Evolutionary conservation across 345 rosid species (phyloP).

Genomic region (Melaleuca alternifolia): DNA sequence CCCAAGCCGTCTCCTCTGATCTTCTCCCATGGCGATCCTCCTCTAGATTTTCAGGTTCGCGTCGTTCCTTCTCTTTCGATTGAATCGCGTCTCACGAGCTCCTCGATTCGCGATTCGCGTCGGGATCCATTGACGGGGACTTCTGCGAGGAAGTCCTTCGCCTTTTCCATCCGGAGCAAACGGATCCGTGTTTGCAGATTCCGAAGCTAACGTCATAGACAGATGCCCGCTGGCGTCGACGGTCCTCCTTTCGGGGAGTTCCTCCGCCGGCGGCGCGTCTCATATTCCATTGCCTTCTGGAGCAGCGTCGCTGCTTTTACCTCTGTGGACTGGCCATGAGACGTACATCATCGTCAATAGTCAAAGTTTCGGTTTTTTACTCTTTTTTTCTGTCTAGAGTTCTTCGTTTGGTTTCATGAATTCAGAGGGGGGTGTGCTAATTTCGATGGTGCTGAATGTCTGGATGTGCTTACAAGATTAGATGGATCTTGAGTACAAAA

Average conservation of each 20-base stretch:
- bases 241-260: conserved; percentile 13
- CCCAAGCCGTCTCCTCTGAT: not conserved
- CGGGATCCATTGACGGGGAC: conserved; percentile 6
- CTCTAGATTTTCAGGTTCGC: not conserved
- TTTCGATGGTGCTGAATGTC: not conserved
- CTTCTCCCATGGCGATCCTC: not conserved
- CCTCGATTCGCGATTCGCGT: not conserved
- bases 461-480: not conserved
- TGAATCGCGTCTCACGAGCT: not conserved
- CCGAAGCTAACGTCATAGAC: conserved; percentile 22
- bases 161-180: conserved; percentile 7
- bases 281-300: conserved; percentile 30
- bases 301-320: conserved; percentile 39
- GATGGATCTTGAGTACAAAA: not conserved
- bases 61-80: not conserved
- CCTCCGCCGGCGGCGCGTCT: conserved; percentile 14
- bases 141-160: conserved; percentile 24
- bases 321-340: conserved; percentile 20
- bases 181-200: conserved; percentile 20
- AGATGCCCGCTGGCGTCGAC: conserved; percentile 6
- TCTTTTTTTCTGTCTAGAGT: not conserved
- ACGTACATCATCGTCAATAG: not conserved
- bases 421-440: not conserved
- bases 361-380: not conserved
- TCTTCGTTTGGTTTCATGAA: not conserved